Evolutionary conservation across 225 moss, liverwort and hornwort genomes (phyloP), one percentile per base, ranked within the genome.

Genomic region (Physcomitrellopsis africana): DNA sequence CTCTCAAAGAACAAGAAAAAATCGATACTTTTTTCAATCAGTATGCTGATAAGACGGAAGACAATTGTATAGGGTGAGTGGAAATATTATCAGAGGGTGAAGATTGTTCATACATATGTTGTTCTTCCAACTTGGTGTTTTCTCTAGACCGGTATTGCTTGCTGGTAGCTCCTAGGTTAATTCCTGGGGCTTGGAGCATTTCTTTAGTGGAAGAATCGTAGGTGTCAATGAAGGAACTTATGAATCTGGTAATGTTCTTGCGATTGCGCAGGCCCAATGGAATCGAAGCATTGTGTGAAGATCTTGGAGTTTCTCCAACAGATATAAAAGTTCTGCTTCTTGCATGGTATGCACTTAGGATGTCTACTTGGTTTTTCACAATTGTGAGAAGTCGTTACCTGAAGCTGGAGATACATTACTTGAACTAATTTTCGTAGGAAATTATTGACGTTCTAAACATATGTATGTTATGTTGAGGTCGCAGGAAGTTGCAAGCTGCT

Each of bases 401-500:
- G 59, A 59, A 80, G 63, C 11, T 64, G 72, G 54, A 79, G 32
- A 24, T 72, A 1, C 10, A 42, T 52, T 9, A 7, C 5, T 42
- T 66, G 26, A 15, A 43, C 0, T 12, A 45, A n/a, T 18, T 56
- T 82, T n/a, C 8, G 45, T 11, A 68, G 60, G 60, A 41, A 61
- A 49, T 52, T 29, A 55, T 17, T 61, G 61, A 49, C 24, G 26
- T 49, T 41, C 48, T 62, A 70, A 56, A 70, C 63, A 4, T 51
- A 70, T 58, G 42, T 55, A 12, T 26, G 5, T 43, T 61, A 41
- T 17, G 9, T 81, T 69, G 78, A 42, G 66, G 64, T 65, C 65
- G 80, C 87, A 97, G 96, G 96, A 97, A 93, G 81, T 79, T 97
- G 86, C 97, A 97, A 89, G 97, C 97, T 67, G 79, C 91, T 68